These are phyloP conservation scores for Bipolaris victoriae DNA, from an alignment of 2,329 filamentous ascomycete genomes.

Conservation along the genomic window DNA sequence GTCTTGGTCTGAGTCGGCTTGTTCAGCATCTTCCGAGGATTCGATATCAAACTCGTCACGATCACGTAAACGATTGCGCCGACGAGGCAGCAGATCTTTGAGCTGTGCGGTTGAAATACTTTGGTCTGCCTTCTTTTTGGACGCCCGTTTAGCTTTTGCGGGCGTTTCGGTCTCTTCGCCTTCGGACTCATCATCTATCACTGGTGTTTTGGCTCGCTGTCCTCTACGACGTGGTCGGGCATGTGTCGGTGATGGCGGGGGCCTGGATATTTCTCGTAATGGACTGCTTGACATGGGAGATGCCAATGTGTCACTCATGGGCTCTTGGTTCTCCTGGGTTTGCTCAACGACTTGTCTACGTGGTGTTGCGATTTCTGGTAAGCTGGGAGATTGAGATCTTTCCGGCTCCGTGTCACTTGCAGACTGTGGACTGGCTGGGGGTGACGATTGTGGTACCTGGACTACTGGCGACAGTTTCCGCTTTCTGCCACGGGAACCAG, in stretches of 20 bases:
- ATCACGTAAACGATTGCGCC: slow-evolving; percentile 41
- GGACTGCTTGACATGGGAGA: slow-evolving; percentile 53
- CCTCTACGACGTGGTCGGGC: slow-evolving; percentile 26
- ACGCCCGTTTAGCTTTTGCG: slow-evolving; percentile 23
- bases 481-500: slow-evolving; percentile 47
- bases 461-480: slow-evolving; percentile 47
- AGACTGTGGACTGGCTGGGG: slow-evolving; percentile 40
- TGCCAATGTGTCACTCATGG: slow-evolving; percentile 52
- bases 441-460: slow-evolving; percentile 50
- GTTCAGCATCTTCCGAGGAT: slow-evolving; percentile 43
- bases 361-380: slow-evolving; percentile 42
- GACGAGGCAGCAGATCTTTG: slow-evolving; percentile 54
- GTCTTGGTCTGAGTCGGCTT: slow-evolving; percentile 50
- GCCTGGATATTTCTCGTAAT: slow-evolving; percentile 27
- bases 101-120: slow-evolving; percentile 53
- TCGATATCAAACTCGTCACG: slow-evolving; percentile 52
- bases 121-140: slow-evolving; percentile 36
- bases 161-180: slow-evolving; percentile 33
- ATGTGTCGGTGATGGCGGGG: slow-evolving; percentile 21
- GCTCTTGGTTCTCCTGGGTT: slow-evolving; percentile 35
- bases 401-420: slow-evolving; percentile 38
- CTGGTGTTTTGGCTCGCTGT: slow-evolving; percentile 22
- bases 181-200: slow-evolving; percentile 31
- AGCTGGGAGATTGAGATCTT: slow-evolving; percentile 43
- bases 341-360: slow-evolving; percentile 28